Percentiles rank a stretch among this genome's conserved stretches.
phyloP scores from a whole-genome alignment of 345 rosid species.

The Acer saccharum region DNA sequence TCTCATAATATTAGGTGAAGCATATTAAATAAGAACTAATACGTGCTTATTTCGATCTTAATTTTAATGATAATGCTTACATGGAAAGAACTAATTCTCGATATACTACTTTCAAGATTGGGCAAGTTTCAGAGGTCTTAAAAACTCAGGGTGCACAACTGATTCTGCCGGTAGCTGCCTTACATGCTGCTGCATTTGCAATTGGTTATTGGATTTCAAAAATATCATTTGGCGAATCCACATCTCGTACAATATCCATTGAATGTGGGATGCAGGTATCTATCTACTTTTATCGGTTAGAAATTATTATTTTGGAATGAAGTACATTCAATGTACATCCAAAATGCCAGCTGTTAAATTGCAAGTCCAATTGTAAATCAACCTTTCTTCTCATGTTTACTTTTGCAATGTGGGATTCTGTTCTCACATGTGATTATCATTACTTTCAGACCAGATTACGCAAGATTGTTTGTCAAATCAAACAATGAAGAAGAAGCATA shows the following conservation, averaged over 20 bases:
- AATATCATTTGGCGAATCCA: constrained; percentile 89
- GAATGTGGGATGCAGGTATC: constrained; percentile 98
- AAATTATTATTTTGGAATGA: neutral
- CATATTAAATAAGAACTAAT: neutral
- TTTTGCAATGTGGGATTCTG: neutral
- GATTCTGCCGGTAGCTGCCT: constrained; percentile 78
- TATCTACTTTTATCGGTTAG: neutral
- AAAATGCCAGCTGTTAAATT: neutral
- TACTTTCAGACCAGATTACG: neutral
- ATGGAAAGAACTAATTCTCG: constrained; percentile 14
- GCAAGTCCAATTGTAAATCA: neutral
- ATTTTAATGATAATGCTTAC: constrained; percentile 6
- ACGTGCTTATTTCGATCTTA: constrained; percentile 9
- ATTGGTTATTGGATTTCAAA: constrained; percentile 85
- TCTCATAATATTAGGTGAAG: constrained; percentile 1
- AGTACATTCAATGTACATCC: neutral
- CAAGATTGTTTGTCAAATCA: neutral
- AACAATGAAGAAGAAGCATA: neutral
- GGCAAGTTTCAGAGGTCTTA: constrained; percentile 88
- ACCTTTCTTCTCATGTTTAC: neutral
- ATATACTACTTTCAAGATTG: constrained; percentile 54
- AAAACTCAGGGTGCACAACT: constrained; percentile 91
- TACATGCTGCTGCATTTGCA: constrained; percentile 84
- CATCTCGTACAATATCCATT: constrained; percentile 95
- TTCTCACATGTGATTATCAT: neutral